Evolutionary conservation across 257 asterid genomes (phyloP).

Genomic region (Misopates orontium): DNA sequence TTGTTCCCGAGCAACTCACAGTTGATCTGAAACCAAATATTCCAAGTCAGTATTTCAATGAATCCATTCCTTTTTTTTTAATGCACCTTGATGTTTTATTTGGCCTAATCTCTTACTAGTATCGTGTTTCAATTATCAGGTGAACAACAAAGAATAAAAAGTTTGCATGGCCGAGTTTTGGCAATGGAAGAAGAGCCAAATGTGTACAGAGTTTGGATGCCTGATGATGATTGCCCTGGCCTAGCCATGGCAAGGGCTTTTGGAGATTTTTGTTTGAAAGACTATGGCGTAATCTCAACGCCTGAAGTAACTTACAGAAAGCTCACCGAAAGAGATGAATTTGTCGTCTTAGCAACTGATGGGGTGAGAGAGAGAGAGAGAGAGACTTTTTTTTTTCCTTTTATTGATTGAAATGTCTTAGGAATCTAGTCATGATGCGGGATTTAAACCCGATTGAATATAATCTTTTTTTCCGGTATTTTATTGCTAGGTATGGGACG

Average conservation of each 20-base stretch:
- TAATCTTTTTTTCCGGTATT: no score
- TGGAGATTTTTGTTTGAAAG: slow-evolving; percentile 86
- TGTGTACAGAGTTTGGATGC: slow-evolving; percentile 85
- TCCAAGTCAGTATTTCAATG: slow-evolving; percentile 44
- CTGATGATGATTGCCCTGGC: slow-evolving; percentile 86
- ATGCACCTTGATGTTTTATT: not conserved
- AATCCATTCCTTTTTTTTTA: no score
- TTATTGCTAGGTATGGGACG: slow-evolving; percentile 73
- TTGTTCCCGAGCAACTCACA: slow-evolving; percentile 66
- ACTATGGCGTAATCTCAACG: slow-evolving; percentile 69
- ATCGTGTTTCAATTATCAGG: slow-evolving; percentile 30
- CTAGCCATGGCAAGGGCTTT: slow-evolving; percentile 93
- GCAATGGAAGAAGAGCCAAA: slow-evolving; percentile 80
- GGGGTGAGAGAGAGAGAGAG: slow-evolving; percentile 69
- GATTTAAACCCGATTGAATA: no score
- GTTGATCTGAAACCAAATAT: slow-evolving; percentile 84
- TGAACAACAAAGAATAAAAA: slow-evolving; percentile 56
- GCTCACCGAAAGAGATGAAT: slow-evolving; percentile 62
- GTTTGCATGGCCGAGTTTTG: slow-evolving; percentile 66
- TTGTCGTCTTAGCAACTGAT: slow-evolving; percentile 78
- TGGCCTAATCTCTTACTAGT: not conserved
- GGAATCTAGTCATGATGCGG: no score
- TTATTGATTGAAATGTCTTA: no score
- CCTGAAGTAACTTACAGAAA: slow-evolving; percentile 62
- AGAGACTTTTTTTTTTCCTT: no score